A percentile compares a stretch with the other conserved stretches of the same genome.
Conservation (phyloP, 2,329 filamentous ascomycete species). For the Pseudogymnoascus sp. region DNA sequence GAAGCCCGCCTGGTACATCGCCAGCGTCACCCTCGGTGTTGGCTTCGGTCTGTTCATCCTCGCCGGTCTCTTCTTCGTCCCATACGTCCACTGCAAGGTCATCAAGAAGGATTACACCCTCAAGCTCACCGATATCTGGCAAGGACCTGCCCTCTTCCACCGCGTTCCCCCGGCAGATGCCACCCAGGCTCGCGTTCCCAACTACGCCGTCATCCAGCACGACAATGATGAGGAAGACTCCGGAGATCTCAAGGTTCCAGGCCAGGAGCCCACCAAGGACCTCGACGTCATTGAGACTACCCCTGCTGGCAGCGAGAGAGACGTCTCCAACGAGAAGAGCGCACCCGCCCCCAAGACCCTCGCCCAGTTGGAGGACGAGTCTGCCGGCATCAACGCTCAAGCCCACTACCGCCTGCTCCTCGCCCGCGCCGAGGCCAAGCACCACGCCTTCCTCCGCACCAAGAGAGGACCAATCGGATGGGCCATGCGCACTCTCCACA, state of each 20-base stretch:
- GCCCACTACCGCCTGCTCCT: conserved; percentile 57
- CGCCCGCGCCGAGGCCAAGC: conserved; percentile 47
- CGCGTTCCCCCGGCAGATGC: conserved; percentile 50
- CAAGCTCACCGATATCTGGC: conserved; percentile 55
- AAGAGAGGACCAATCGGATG: conserved; percentile 66
- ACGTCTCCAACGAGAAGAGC: conserved; percentile 36
- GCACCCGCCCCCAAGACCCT: conserved; percentile 41
- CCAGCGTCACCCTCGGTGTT: conserved; percentile 57
- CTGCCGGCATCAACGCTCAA: conserved; percentile 32
- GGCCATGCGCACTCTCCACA: conserved; percentile 71
- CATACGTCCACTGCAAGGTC: conserved; percentile 59
- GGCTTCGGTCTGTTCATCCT: conserved; percentile 55
- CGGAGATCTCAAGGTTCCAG: conserved; percentile 26
- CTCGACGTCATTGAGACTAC: conserved; percentile 25
- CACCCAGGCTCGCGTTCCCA: conserved; percentile 55
- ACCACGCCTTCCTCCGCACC: conserved; percentile 58
- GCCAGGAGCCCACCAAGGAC: conserved; percentile 31
- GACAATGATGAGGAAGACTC: conserved; percentile 46
- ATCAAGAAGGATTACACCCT: conserved; percentile 63
- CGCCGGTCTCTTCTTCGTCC: conserved; percentile 66
- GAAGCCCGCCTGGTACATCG: conserved; percentile 63
- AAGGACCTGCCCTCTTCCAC: conserved; percentile 58
- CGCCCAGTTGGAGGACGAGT: neutral
- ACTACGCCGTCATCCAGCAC: conserved; percentile 73
- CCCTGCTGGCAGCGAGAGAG: conserved; percentile 24